A percentile compares a stretch with the other conserved stretches of the same genome.
Evolutionary conservation across 352 stramenopile species (phyloP).

Genomic region (Plasmopara viticola): DNA sequence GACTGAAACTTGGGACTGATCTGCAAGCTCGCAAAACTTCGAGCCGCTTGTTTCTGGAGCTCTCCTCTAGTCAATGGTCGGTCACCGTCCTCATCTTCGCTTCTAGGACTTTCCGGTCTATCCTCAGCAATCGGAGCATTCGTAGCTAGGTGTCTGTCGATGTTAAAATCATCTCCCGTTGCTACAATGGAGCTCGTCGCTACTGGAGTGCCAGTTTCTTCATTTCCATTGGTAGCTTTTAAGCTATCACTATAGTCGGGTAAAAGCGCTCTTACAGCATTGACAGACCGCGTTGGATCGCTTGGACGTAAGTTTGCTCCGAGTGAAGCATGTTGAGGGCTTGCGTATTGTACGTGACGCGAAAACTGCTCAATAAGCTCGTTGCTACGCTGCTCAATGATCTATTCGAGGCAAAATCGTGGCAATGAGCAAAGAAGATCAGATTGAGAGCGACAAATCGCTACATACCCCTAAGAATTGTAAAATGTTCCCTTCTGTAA

Average conservation of each 20-base stretch:
- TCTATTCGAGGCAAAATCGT: constrained; percentile 22
- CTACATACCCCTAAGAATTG: constrained; percentile 60
- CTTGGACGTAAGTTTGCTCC: constrained; percentile 61
- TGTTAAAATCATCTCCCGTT: constrained; percentile 6
- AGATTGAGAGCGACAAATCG: not conserved
- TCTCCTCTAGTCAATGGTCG: constrained; percentile 56
- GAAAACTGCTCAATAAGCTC: constrained; percentile 78
- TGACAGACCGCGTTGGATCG: constrained; percentile 52
- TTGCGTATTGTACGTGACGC: constrained; percentile 58
- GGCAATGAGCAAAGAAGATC: too few species aligned
- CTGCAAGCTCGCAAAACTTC: constrained; percentile 45
- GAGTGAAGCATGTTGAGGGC: constrained; percentile 49
- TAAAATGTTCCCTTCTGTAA: constrained; percentile 80
- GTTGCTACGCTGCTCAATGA: constrained; percentile 77
- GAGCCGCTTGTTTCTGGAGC: constrained; percentile 51
- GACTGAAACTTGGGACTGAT: constrained; percentile 39
- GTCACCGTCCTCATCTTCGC: constrained; percentile 61
- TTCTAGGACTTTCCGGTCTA: constrained; percentile 30
- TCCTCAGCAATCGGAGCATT: constrained; percentile 47
- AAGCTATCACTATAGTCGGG: constrained; percentile 27
- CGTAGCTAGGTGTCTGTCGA: constrained; percentile 12
- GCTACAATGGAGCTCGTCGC: constrained; percentile 7
- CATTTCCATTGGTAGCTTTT: constrained; percentile 6
- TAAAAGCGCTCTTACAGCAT: constrained; percentile 38
- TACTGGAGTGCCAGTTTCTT: constrained; percentile 7